Evolutionary conservation across 176 grass and related monocot species (phyloP).

Genomic region (Neostapfia colusana): DNA sequence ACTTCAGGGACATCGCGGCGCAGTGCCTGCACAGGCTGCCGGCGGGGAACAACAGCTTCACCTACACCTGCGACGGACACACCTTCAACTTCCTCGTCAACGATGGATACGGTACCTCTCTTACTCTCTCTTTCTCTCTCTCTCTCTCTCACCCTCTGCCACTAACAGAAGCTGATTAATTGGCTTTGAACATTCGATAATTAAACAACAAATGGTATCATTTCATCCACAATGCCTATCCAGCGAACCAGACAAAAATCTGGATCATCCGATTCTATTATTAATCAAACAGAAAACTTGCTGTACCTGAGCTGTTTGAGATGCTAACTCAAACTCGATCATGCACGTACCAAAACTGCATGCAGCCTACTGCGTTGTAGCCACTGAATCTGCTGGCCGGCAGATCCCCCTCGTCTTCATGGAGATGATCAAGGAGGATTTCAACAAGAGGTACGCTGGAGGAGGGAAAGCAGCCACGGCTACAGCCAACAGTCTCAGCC

Average conservation of each 20-base stretch:
- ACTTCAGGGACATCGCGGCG: slow-evolving; percentile 74
- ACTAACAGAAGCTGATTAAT: no score
- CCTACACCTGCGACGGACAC: slow-evolving; percentile 78
- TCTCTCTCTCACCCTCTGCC: no score
- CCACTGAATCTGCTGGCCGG: slow-evolving; percentile 54
- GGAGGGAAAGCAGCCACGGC: slow-evolving; percentile 80
- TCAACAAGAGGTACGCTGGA: slow-evolving; percentile 66
- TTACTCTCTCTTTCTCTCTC: neutral
- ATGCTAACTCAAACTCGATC: neutral
- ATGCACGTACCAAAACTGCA: slow-evolving; percentile 27
- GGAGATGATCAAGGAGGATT: slow-evolving; percentile 79
- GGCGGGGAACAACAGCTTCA: slow-evolving; percentile 73
- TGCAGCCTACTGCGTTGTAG: slow-evolving; percentile 78
- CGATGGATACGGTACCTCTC: slow-evolving; percentile 60
- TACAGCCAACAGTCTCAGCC: slow-evolving; percentile 61
- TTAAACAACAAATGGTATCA: no score
- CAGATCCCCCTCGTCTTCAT: slow-evolving; percentile 74
- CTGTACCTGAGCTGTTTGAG: no score
- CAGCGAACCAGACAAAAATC: no score
- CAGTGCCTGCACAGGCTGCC: slow-evolving; percentile 82
- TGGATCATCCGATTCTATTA: no score
- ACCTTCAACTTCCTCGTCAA: slow-evolving; percentile 90
- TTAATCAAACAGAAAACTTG: no score
- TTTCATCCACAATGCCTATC: no score
- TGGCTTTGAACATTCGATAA: no score